A percentile compares a stretch with the other conserved stretches of the same genome.
These are phyloP conservation scores for Ophiobolus disseminans DNA, from an alignment of 2,329 filamentous ascomycete species.

Conservation along the genomic window DNA sequence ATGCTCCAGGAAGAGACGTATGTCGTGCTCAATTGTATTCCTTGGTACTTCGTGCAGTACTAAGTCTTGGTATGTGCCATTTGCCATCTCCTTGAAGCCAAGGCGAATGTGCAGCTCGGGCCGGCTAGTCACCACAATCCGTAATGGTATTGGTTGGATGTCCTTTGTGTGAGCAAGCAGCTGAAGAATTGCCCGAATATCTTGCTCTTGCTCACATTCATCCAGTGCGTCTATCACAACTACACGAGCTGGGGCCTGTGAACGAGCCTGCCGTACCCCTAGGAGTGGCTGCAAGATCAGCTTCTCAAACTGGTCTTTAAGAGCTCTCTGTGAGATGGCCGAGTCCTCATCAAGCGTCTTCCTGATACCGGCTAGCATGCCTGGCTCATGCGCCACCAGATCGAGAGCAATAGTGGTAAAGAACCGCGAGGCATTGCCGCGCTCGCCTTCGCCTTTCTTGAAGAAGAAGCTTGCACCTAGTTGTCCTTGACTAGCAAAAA, in stretches of 20 bases:
- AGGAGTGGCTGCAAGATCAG: constrained; percentile 15
- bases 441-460: constrained; percentile 18
- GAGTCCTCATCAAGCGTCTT: constrained; percentile 16
- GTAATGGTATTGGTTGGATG: constrained; percentile 15
- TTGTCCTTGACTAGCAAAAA: constrained; percentile 1
- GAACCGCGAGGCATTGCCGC: constrained; percentile 13
- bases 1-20: constrained; percentile 26
- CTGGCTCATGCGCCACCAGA: constrained; percentile 13
- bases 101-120: constrained; percentile 29
- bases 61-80: constrained; percentile 17
- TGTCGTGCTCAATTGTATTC: constrained; percentile 22
- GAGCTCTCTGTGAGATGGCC: constrained; percentile 8
- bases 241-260: not conserved
- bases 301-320: constrained; percentile 13
- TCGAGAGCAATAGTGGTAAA: constrained; percentile 27
- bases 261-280: not conserved
- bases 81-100: constrained; percentile 20
- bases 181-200: constrained; percentile 28
- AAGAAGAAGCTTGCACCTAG: too few species aligned
- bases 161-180: constrained; percentile 18
- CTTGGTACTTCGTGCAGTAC: constrained; percentile 20
- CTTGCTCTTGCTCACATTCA: constrained; percentile 35
- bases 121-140: constrained; percentile 26
- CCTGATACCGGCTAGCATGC: constrained; percentile 15
- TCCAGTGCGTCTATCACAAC: constrained; percentile 40